Percentiles rank a stretch among this genome's conserved stretches.
These are phyloP conservation scores for Taphrina communis DNA, from an alignment of 1,139 yeast genomes.

Conservation along the genomic window DNA sequence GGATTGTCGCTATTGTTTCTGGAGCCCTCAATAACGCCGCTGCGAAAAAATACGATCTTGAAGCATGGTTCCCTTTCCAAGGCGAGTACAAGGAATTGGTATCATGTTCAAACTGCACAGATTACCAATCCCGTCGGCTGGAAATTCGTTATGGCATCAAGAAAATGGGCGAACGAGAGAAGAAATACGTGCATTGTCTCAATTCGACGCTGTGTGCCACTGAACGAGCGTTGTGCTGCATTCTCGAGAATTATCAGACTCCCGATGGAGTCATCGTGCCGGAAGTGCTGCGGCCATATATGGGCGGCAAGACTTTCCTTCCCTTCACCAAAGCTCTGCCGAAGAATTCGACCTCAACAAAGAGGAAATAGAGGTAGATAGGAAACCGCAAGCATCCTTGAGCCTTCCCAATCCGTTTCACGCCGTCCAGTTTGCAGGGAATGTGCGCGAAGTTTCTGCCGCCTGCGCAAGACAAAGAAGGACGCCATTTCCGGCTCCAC, in stretches of 20 bases:
- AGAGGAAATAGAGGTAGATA: conserved; percentile 44
- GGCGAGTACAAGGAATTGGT: conserved; percentile 97
- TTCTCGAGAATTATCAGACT: conserved; percentile 95
- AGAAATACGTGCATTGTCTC: conserved; percentile 97
- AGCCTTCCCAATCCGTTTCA: neutral
- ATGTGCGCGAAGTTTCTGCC: neutral
- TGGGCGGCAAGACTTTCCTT: conserved; percentile 97
- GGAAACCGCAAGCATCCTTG: neutral
- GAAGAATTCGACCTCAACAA: conserved; percentile 61
- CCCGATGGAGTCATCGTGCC: conserved; percentile 83
- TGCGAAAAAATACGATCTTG: conserved; percentile 96
- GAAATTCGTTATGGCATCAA: conserved; percentile 99
- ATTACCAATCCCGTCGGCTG: conserved; percentile 96
- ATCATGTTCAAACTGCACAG: conserved; percentile 98
- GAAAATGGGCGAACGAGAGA: conserved; percentile 91
- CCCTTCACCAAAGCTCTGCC: conserved; percentile 91
- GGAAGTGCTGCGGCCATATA: conserved; percentile 90
- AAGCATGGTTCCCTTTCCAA: conserved; percentile 99
- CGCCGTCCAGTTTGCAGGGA: neutral
- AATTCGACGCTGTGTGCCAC: conserved; percentile 98
- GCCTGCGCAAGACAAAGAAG: neutral
- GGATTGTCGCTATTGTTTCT: conserved; percentile 96
- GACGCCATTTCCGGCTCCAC: conserved; percentile 1
- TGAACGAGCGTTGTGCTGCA: conserved; percentile 96
- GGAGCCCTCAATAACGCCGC: conserved; percentile 99